Evolutionary conservation across 2,329 filamentous ascomycete genomes (phyloP).

Genomic region (Ophiocordyceps robertsii): DNA sequence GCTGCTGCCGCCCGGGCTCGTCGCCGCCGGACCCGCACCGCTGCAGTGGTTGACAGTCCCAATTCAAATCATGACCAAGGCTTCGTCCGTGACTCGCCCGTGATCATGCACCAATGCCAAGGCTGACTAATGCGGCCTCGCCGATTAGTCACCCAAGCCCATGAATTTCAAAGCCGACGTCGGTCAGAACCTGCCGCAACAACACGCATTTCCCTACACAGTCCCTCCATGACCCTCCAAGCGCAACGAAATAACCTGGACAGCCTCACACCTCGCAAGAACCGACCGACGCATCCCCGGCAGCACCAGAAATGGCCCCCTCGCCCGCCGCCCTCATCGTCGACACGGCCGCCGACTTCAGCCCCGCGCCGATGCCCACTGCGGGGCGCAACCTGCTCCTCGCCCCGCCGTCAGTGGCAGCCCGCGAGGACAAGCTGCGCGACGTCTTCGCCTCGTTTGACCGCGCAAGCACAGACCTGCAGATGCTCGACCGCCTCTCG

Average conservation of each 20-base stretch:
- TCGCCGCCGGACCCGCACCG: no score
- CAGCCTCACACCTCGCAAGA: not conserved
- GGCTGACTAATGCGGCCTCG: not conserved
- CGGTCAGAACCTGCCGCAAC: not conserved
- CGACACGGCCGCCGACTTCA: constrained; percentile 42
- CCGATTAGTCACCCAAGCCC: not conserved
- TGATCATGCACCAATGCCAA: no score
- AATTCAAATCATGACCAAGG: not conserved
- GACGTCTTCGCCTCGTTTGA: constrained; percentile 60
- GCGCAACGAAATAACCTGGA: not conserved
- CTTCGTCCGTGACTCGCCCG: not conserved
- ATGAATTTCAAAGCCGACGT: not conserved
- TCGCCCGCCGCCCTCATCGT: constrained; percentile 32
- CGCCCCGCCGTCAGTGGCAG: constrained; percentile 78
- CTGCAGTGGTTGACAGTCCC: no score
- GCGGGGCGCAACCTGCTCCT: constrained; percentile 58
- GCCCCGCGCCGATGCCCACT: constrained; percentile 15
- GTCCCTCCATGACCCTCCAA: not conserved
- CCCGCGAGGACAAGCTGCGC: constrained; percentile 67
- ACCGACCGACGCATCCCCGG: not conserved
- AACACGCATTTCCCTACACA: not conserved
- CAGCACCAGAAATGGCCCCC: constrained; percentile 30
- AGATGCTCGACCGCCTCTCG: constrained; percentile 92
- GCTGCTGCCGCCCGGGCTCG: no score
- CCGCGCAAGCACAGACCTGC: constrained; percentile 68